A percentile compares a stretch with the other conserved stretches of the same genome.
Evolutionary conservation across 768 basidiomycete genomes (phyloP).

Genomic region (Suillus subaureus): DNA sequence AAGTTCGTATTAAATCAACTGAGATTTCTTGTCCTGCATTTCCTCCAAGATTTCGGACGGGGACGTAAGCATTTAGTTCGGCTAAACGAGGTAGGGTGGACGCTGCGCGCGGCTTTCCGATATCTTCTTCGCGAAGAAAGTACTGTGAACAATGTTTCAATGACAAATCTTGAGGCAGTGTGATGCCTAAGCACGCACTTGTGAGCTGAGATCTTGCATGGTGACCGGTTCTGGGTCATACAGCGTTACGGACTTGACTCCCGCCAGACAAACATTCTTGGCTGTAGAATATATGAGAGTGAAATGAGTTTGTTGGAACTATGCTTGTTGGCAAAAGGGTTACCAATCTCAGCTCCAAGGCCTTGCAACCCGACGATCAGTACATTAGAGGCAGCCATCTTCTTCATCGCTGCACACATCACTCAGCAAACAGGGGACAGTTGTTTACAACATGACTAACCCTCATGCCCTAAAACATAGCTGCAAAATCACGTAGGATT

Average conservation of each 20-base stretch:
- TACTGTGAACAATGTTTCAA: slow-evolving; percentile 56
- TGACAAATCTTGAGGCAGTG: not conserved
- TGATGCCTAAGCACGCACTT: slow-evolving; percentile 51
- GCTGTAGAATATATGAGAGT: slow-evolving; percentile 42
- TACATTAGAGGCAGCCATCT: slow-evolving; percentile 95
- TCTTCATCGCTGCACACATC: slow-evolving; percentile 88
- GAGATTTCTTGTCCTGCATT: slow-evolving; percentile 75
- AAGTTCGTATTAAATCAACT: slow-evolving; percentile 80
- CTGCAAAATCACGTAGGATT: slow-evolving; percentile 40
- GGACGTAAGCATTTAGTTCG: slow-evolving; percentile 95
- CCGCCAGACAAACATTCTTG: slow-evolving; percentile 93
- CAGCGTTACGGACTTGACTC: slow-evolving; percentile 95
- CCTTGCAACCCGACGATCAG: slow-evolving; percentile 92
- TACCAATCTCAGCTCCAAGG: slow-evolving; percentile 94
- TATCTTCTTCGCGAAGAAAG: slow-evolving; percentile 85
- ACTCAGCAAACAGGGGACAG: slow-evolving; percentile 19
- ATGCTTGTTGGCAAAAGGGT: slow-evolving; percentile 13
- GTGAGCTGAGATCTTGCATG: slow-evolving; percentile 90
- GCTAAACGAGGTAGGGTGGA: slow-evolving; percentile 87
- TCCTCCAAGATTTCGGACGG: slow-evolving; percentile 85
- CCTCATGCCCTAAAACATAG: slow-evolving; percentile 97
- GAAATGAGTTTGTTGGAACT: not conserved
- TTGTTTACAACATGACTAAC: slow-evolving; percentile 40
- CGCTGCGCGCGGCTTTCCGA: slow-evolving; percentile 86
- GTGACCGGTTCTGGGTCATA: slow-evolving; percentile 90